Percentiles rank a stretch among this genome's conserved stretches.
Evolutionary conservation across 108 stramenopile species (phyloP).

Genomic region (Parmales sp.): DNA sequence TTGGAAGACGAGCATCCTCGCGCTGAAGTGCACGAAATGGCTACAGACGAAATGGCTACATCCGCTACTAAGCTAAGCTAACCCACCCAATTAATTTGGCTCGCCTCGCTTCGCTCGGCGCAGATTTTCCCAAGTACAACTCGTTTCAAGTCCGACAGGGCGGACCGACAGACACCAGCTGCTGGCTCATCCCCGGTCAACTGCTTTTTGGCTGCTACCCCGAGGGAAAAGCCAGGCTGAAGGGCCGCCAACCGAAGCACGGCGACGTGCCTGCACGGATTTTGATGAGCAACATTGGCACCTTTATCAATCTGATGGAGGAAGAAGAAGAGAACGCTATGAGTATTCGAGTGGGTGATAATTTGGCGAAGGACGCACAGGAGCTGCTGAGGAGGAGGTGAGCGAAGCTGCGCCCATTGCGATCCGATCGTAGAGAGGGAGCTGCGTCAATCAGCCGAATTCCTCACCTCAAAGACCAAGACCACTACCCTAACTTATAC

Average conservation of each 20-base stretch:
- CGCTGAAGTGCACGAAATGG: too few species aligned
- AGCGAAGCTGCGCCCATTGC: too few species aligned
- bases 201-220: constrained; percentile 11
- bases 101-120: too few species aligned
- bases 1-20: too few species aligned
- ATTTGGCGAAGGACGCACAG: too few species aligned
- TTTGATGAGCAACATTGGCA: not conserved
- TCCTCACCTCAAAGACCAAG: not conserved
- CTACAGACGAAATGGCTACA: too few species aligned
- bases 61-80: too few species aligned
- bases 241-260: not conserved
- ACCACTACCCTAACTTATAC: too few species aligned
- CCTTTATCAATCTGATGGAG: constrained; percentile 1
- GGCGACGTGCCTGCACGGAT: not conserved
- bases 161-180: constrained; percentile 10
- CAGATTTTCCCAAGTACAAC: constrained; percentile 8
- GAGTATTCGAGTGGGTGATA: too few species aligned
- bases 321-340: not conserved
- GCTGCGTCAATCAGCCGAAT: not conserved
- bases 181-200: constrained; percentile 18
- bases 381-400: not conserved
- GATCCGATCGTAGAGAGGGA: too few species aligned
- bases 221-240: not conserved
- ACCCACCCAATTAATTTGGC: too few species aligned
- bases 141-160: not conserved